phyloP scores from a whole-genome alignment of 148 eudicot species.

The Spergularia bocconei region DNA sequence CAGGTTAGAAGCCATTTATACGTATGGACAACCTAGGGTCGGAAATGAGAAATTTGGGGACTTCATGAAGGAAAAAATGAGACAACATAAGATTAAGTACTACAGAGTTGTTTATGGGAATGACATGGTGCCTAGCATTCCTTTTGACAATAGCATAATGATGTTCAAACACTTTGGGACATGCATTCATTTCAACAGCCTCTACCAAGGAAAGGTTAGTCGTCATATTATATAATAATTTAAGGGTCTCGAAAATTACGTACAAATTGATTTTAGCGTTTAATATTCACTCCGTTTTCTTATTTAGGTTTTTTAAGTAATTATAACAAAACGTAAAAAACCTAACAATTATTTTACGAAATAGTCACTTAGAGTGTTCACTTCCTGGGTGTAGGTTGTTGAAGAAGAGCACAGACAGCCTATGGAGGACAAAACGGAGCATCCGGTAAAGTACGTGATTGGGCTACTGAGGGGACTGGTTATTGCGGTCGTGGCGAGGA shows the following conservation, averaged over 20 bases:
- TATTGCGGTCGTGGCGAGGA: too few species aligned
- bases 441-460: conserved; percentile 15
- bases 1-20: conserved; percentile 52
- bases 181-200: conserved; percentile 54
- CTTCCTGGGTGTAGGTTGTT: conserved; percentile 17
- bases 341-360: too few species aligned
- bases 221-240: too few species aligned
- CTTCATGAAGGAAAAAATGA: conserved; percentile 36
- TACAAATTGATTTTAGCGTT: too few species aligned
- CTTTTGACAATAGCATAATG: conserved; percentile 37
- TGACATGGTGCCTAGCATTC: conserved; percentile 66
- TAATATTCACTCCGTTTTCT: neutral
- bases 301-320: too few species aligned
- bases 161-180: conserved; percentile 74
- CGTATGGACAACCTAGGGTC: conserved; percentile 81
- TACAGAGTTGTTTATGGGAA: conserved; percentile 59
- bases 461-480: conserved; percentile 4
- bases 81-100: conserved; percentile 30
- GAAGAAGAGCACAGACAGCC: neutral
- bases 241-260: too few species aligned
- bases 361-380: too few species aligned
- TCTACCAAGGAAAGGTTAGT: conserved; percentile 37
- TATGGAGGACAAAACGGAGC: conserved; percentile 34
- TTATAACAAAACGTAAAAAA: too few species aligned
- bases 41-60: conserved; percentile 54